Evolutionary conservation across 108 stramenopile species (phyloP).

Genomic region (Nitzschia sp.): DNA sequence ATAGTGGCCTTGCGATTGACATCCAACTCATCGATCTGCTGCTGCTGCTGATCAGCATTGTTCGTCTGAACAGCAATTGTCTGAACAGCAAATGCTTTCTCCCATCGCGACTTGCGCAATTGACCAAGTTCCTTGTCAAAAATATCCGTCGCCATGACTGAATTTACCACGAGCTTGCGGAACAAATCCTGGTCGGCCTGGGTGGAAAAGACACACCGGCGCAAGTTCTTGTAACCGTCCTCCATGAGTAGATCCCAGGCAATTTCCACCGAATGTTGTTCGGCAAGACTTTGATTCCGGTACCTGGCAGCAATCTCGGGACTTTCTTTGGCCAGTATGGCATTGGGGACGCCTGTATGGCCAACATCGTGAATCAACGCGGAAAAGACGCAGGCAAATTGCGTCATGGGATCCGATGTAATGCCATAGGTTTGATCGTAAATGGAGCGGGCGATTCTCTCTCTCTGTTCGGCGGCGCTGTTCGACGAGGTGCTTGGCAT

Average conservation of each 20-base stretch:
- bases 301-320: background rate
- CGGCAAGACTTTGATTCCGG: conserved; percentile 12
- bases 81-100: conserved; percentile 1
- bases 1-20: conserved; percentile 23
- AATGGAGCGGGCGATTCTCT: background rate
- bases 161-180: conserved; percentile 13
- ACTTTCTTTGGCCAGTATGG: conserved; percentile 1
- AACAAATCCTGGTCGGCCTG: background rate
- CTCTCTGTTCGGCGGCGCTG: no score
- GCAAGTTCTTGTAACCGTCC: background rate
- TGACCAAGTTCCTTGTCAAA: background rate
- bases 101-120: conserved; percentile 6
- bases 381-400: conserved; percentile 16
- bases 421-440: conserved; percentile 12
- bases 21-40: background rate
- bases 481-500: background rate
- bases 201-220: background rate
- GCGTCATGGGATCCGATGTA: conserved; percentile 7
- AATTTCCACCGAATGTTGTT: conserved; percentile 10
- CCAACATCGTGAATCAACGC: conserved; percentile 17
- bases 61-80: no score
- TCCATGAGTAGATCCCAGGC: conserved; percentile 7
- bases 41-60: background rate
- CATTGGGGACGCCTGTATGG: conserved; percentile 15
- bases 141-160: conserved; percentile 15